Evolutionary conservation across 192 early-diverging fungal genomes (phyloP), one percentile per base, ranked within the genome.

Genomic region (Coemansia umbellata): DNA sequence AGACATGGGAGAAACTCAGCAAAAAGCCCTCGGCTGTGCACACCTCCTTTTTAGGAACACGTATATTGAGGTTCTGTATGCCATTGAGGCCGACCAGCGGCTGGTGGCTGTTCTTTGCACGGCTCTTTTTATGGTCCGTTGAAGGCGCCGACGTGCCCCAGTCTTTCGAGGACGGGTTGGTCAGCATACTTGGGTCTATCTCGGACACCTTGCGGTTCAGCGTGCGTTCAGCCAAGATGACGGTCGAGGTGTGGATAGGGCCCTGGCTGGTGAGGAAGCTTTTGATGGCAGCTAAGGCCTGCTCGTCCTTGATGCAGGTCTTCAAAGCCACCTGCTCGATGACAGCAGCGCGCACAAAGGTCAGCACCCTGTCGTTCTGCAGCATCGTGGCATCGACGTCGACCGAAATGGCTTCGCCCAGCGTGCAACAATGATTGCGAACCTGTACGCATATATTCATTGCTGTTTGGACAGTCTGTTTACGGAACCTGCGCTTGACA

Each of bases 401-500:
- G 2, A 76, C 61, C 4, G 62, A 9, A 15, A 76, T 76, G 3
- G 73, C 47, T 47, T 76, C 73, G 24, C 73, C 73, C 35, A 76
- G 47, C 10, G 73, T 76, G 45, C 73, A 76, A 47, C 73, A 76
- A 55, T 76, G 73, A 62, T 76, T 76, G 33, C 58, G 59, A 42
- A 76, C 73, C 36, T 63, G 73, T 31, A 76, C 66, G 50, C 66
- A 76, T 23, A 76, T 76, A 37, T 68, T 65, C 73, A 76, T 76
- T 17, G 66, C 73, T 5, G 66, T 68, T 37, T 64, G 66, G 22
- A 65, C 66, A 7, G 53, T 57, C 19, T 63, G 57, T 17, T 62
- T 53, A 44, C 73, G 55, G 58, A 76, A 65, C 28, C 55, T 30
- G 14, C 73, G 66, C 52, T 58, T 32, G 21, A 57, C 53, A 2